These are phyloP conservation scores for Pharnaceum exiguum DNA, from an alignment of 148 eudicot genomes.

Conservation along the genomic window DNA sequence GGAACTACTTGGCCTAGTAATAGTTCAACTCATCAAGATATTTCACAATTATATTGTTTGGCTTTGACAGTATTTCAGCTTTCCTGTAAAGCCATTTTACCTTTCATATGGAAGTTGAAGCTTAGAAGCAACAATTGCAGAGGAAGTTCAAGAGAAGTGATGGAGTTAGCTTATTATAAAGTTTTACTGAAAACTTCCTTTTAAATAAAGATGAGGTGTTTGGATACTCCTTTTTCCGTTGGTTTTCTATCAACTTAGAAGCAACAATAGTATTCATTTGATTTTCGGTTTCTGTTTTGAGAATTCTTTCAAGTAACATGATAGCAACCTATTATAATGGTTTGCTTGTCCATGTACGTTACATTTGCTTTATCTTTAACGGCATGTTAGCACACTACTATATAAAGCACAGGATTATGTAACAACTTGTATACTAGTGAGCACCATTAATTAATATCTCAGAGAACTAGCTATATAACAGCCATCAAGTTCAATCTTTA, in stretches of 20 bases:
- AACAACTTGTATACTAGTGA: background rate
- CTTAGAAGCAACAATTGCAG: slow-evolving; percentile 8
- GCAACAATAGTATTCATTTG: too few relatives aligned
- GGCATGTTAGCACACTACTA: background rate
- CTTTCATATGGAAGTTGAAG: slow-evolving; percentile 1
- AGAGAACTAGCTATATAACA: background rate
- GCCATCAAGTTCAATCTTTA: too few relatives aligned
- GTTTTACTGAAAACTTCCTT: too few relatives aligned
- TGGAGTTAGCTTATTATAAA: too few relatives aligned
- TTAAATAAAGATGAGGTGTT: too few relatives aligned
- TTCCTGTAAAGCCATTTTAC: slow-evolving; percentile 13
- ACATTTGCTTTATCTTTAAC: slow-evolving; percentile 6
- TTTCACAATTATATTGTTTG: background rate
- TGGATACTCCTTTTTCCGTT: too few relatives aligned
- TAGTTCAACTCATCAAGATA: too few relatives aligned
- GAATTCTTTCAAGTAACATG: background rate
- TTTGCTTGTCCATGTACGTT: background rate
- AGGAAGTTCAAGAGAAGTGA: too few relatives aligned
- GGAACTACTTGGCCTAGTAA: too few relatives aligned
- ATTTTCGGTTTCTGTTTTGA: too few relatives aligned
- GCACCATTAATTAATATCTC: too few relatives aligned
- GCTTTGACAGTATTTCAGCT: background rate
- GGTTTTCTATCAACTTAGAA: too few relatives aligned
- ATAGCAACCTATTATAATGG: background rate
- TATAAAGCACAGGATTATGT: background rate